Base-by-base conservation (phyloP, 768 basidiomycete species). In the Calocybe indica region DNA sequence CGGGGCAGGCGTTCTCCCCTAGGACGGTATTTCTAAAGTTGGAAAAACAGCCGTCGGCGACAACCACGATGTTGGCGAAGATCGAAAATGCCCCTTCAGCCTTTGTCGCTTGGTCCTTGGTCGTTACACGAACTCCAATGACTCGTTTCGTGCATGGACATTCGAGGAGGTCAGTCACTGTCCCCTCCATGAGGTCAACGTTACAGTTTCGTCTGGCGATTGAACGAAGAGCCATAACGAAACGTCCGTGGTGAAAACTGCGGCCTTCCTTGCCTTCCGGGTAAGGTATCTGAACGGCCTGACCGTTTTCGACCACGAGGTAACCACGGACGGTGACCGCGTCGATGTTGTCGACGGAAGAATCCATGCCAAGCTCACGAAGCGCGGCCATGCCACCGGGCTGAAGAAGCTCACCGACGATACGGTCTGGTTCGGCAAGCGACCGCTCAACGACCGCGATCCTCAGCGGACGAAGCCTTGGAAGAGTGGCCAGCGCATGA, bases 401-500 rank as follows among this genome's bases (percentile, higher is more conserved):
- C 60, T 99, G 96, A 15, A 99, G 71, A 1, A 98, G 81, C 64
- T 99, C 96, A 22, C 96, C 96, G 33, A 98, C 96, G 55, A 99
- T 98, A 11, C 96, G 79, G 73, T 98, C 92, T 0, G 96, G 96
- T 62, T 92, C 88, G 0, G 85, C 76, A 2, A 98, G 76, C 11
- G 94, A 95, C 7, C 95, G 83, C 65, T 99, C 96, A 47, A 99
- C 72, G 0, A 97, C 69, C 12, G 85, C 85, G 54, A 97, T 83
- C 14, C 82, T 78, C n/a, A 92, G 77, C 10, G 85, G 85, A 45
- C 69, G 69, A 13, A 64, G 42, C 36, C 79, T 72, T 2, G 76
- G 71, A 7, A 78, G 58, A 1, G 75, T 72, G 3, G 91, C 81
- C 37, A 99, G 85, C 0, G 86, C 85, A 61, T 91, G 83, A 5